Evolutionary conservation across 805 yeast genomes (phyloP).

Genomic region (Candida pseudoglaebosa): DNA sequence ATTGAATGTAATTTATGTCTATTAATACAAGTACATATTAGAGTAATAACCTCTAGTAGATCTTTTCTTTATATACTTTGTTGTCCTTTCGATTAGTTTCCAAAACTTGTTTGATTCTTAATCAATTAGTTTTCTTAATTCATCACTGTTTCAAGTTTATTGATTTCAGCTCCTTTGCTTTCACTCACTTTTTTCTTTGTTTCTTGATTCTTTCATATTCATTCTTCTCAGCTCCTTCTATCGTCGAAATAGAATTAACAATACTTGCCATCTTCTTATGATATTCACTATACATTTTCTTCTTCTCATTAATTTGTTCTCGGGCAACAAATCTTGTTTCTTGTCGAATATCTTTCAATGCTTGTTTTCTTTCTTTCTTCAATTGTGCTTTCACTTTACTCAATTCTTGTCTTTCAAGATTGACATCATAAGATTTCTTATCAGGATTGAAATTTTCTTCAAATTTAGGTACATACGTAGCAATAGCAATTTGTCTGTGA

Average conservation of each 20-base stretch:
- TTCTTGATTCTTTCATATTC: conserved; percentile 84
- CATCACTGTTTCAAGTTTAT: too few relatives aligned
- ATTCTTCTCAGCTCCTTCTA: conserved; percentile 93
- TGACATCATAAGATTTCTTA: conserved; percentile 84
- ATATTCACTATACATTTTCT: conserved; percentile 68
- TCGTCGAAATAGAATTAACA: conserved; percentile 82
- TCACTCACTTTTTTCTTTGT: conserved; percentile 13
- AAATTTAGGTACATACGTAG: conserved; percentile 82
- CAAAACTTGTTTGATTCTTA: too few relatives aligned
- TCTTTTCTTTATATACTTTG: too few relatives aligned
- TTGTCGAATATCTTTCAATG: conserved; percentile 84
- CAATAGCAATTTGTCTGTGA: conserved; percentile 81
- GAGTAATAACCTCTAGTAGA: too few relatives aligned
- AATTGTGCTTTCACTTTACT: conserved; percentile 77
- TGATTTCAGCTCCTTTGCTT: too few relatives aligned
- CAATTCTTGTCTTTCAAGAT: conserved; percentile 71
- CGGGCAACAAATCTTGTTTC: conserved; percentile 85
- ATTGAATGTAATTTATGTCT: too few relatives aligned
- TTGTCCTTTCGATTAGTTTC: too few relatives aligned
- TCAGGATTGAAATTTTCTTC: conserved; percentile 97
- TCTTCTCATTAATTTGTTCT: conserved; percentile 76
- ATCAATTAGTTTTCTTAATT: too few relatives aligned
- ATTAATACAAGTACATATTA: too few relatives aligned
- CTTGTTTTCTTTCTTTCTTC: conserved; percentile 87
- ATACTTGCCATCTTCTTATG: conserved; percentile 88